phyloP scores from a whole-genome alignment of 202 grass and related monocot species.

The Panicum hallii region DNA sequence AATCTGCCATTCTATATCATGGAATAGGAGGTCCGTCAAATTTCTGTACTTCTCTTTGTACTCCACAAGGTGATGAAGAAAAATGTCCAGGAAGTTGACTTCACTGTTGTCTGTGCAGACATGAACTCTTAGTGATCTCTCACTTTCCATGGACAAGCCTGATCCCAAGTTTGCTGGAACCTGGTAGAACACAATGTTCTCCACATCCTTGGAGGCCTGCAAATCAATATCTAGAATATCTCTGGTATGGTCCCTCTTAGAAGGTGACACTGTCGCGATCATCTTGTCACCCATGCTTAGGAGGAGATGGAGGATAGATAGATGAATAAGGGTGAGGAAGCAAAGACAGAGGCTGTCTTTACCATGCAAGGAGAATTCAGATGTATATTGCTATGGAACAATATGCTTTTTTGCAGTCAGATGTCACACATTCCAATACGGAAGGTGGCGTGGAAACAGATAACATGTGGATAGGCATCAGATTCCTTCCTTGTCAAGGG shows the following conservation, averaged over 20 bases:
- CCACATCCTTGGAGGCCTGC: conserved; percentile 48
- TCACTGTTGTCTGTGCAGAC: conserved; percentile 46
- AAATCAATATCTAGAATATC: conserved; percentile 61
- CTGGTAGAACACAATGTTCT: conserved; percentile 68
- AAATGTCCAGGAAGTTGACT: conserved; percentile 54
- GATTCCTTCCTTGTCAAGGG: conserved; percentile 65
- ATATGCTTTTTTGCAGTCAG: conserved; percentile 26
- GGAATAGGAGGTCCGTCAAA: conserved; percentile 73
- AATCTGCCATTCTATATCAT: conserved; percentile 75
- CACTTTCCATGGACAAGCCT: conserved; percentile 63
- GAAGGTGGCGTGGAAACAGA: conserved; percentile 33
- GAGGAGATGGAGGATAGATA: conserved; percentile 35
- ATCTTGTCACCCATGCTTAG: conserved; percentile 32
- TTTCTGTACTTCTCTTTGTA: conserved; percentile 56
- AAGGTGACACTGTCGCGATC: conserved; percentile 28
- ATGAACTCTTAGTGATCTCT: conserved; percentile 74
- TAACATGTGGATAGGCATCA: conserved; percentile 46
- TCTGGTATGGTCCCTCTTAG: conserved; percentile 41
- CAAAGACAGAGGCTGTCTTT: conserved; percentile 26
- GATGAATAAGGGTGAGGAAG: conserved; percentile 37
- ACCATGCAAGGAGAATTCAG: conserved; percentile 37
- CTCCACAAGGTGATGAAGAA: conserved; percentile 66
- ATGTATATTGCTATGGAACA: conserved; percentile 20
- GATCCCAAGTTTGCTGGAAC: conserved; percentile 45
- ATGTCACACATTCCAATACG: conserved; percentile 29